Conservation (phyloP, 768 basidiomycete species). For the Tricholomella constricta region DNA sequence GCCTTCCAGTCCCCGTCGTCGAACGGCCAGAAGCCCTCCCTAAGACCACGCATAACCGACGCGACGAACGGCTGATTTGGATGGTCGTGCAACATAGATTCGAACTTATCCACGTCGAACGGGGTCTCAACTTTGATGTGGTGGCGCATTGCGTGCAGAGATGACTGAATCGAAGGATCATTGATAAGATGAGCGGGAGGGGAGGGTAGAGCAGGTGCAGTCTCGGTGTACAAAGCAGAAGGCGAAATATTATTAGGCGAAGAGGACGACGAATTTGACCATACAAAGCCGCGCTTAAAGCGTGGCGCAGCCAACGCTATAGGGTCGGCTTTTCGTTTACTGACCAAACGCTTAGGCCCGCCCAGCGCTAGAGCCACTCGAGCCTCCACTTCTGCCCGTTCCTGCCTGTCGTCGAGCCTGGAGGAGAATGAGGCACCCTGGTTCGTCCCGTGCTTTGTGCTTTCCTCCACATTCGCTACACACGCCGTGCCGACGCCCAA, state of each 20-base stretch:
- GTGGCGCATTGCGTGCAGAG: background rate
- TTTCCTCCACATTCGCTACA: conserved; percentile 11
- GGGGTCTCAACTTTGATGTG: too few relatives aligned
- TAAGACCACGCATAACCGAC: conserved; percentile 6
- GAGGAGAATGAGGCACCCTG: background rate
- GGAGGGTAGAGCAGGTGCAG: background rate
- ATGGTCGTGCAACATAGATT: conserved; percentile 3
- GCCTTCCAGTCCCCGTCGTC: background rate
- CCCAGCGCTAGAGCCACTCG: background rate
- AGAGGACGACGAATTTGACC: background rate
- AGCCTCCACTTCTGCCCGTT: background rate
- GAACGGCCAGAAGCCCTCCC: conserved; percentile 9
- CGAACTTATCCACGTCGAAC: background rate
- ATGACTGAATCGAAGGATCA: background rate
- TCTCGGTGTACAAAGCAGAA: too few relatives aligned
- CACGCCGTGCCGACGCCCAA: conserved; percentile 6
- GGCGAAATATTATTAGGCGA: background rate
- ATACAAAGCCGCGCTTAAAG: conserved; percentile 1
- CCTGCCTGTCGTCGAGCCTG: background rate
- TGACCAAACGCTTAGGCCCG: background rate
- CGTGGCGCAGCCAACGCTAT: background rate
- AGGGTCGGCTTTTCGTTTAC: background rate
- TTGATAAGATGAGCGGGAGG: background rate
- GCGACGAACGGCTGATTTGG: conserved; percentile 10
- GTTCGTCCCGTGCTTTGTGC: conserved; percentile 11